phyloP scores from a whole-genome alignment of 2,329 filamentous ascomycete genomes.

The Fusarium siculi region DNA sequence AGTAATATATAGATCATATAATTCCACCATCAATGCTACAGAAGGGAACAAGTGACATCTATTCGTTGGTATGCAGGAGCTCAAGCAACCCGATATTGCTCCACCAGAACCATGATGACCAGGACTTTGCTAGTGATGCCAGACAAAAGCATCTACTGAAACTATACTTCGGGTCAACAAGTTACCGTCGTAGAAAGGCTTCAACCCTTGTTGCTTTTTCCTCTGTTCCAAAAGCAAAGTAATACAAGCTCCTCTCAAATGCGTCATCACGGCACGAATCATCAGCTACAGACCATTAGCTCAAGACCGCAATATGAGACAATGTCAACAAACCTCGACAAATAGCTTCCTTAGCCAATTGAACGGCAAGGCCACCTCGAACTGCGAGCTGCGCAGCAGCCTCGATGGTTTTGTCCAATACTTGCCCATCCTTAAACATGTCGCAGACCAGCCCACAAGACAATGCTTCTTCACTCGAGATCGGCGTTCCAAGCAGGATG shows the following conservation, averaged over 20 bases:
- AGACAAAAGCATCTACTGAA: not conserved
- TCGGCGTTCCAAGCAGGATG: slow-evolving; percentile 44
- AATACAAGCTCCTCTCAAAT: slow-evolving; percentile 51
- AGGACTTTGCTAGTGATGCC: not conserved
- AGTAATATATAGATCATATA: slow-evolving; percentile 7
- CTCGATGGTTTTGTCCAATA: slow-evolving; percentile 42
- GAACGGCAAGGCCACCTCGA: slow-evolving; percentile 31
- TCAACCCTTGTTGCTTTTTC: slow-evolving; percentile 21
- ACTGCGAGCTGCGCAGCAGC: slow-evolving; percentile 26
- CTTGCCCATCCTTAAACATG: slow-evolving; percentile 33
- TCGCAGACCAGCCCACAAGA: slow-evolving; percentile 29
- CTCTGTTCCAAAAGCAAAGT: slow-evolving; percentile 49
- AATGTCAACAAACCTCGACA: slow-evolving; percentile 39
- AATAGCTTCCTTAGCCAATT: slow-evolving; percentile 47
- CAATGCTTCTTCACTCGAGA: slow-evolving; percentile 36
- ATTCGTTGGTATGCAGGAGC: slow-evolving; percentile 27
- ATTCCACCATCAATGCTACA: not conserved
- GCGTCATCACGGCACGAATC: slow-evolving; percentile 45
- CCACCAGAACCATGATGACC: not conserved
- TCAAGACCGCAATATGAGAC: not conserved
- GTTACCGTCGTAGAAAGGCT: not conserved
- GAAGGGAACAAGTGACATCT: slow-evolving; percentile 9
- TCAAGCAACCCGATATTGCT: slow-evolving; percentile 9
- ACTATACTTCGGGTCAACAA: not conserved
- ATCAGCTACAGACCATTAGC: slow-evolving; percentile 31